Conservation (phyloP, 2,329 filamentous ascomycete genomes). For the Paraphoma sp. region DNA sequence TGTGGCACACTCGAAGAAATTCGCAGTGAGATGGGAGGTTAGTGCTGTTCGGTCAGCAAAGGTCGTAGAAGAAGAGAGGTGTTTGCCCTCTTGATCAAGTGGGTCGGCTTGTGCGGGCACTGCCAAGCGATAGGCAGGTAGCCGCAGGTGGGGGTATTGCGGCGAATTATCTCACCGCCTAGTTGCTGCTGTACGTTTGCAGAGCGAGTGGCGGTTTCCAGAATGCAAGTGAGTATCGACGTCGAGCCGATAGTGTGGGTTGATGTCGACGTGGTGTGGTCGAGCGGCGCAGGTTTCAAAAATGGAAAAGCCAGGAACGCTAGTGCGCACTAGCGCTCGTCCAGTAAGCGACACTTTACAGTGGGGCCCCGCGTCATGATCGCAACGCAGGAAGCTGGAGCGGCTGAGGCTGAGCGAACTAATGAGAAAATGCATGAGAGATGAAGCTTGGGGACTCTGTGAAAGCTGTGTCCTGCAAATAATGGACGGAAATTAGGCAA, state of each 20-base stretch:
- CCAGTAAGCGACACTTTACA: constrained; percentile 20
- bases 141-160: constrained; percentile 19
- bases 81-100: constrained; percentile 15
- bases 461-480: too few species aligned
- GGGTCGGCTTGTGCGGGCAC: constrained; percentile 4
- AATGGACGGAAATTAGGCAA: too few species aligned
- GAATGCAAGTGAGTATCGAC: constrained; percentile 1
- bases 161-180: constrained; percentile 10
- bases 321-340: constrained; percentile 24
- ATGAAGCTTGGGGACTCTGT: too few species aligned
- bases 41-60: constrained; percentile 11
- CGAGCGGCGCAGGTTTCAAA: constrained; percentile 20
- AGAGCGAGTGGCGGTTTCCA: constrained; percentile 1
- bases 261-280: constrained; percentile 10
- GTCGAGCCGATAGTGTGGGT: constrained; percentile 1
- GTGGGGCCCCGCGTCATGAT: background rate
- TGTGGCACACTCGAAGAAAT: constrained; percentile 1
- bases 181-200: constrained; percentile 4
- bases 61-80: constrained; percentile 10
- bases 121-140: constrained; percentile 9
- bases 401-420: background rate
- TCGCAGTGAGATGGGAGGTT: constrained; percentile 1
- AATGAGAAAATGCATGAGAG: too few species aligned
- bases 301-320: constrained; percentile 19
- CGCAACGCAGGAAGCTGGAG: background rate